These are phyloP conservation scores for Urtica urens DNA, from an alignment of 306 rosid genomes.

Conservation along the genomic window DNA sequence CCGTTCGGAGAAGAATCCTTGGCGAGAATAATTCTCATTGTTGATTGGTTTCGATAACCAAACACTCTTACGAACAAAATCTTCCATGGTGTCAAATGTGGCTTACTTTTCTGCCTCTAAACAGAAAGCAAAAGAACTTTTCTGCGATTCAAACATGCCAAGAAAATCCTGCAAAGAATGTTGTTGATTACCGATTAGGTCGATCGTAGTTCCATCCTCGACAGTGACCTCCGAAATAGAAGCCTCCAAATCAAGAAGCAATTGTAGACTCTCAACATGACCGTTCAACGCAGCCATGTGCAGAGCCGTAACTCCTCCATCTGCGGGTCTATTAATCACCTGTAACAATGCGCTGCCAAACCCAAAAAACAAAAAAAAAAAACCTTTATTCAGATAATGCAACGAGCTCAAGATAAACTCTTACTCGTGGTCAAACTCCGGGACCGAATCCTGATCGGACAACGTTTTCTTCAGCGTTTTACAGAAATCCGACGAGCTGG, in stretches of 20 bases:
- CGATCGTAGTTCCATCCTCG: constrained; percentile 85
- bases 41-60: too few relatives aligned
- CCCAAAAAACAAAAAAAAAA: not conserved
- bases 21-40: too few relatives aligned
- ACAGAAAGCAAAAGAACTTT: too few relatives aligned
- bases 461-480: constrained; percentile 24
- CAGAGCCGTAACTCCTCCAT: constrained; percentile 95
- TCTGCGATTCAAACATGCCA: too few relatives aligned
- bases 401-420: constrained; percentile 13
- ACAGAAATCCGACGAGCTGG: constrained; percentile 65
- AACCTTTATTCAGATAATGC: too few relatives aligned
- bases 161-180: too few relatives aligned
- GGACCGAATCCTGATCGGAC: constrained; percentile 28
- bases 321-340: constrained; percentile 64
- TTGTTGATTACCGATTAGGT: constrained; percentile 81
- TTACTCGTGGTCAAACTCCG: constrained; percentile 63
- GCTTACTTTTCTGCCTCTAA: too few relatives aligned
- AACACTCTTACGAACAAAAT: too few relatives aligned
- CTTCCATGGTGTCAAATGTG: too few relatives aligned
- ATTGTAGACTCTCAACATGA: constrained; percentile 68
- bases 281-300: constrained; percentile 98
- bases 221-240: constrained; percentile 65
- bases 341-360: constrained; percentile 50
- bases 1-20: too few relatives aligned
- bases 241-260: constrained; percentile 88